Conservation (phyloP, 345 rosid genomes). For the Triadica sebifera region DNA sequence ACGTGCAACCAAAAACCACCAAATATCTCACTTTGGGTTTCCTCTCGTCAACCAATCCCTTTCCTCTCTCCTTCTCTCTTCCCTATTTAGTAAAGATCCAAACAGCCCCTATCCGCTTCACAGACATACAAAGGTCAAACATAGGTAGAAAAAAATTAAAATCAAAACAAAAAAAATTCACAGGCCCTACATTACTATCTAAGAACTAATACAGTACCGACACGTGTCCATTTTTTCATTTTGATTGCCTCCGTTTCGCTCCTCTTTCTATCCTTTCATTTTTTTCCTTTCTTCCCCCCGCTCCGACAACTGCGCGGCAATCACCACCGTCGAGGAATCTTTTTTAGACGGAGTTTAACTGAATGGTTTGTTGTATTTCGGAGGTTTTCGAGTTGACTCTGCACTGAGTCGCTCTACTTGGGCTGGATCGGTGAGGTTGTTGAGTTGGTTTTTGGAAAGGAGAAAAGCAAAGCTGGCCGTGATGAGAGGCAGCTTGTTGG, state of each 20-base stretch:
- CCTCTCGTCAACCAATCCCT: not conserved
- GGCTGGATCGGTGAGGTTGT: not conserved
- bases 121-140: no score
- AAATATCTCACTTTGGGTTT: not conserved
- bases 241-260: not conserved
- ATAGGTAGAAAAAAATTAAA: no score
- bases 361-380: not conserved
- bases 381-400: not conserved
- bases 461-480: conserved; percentile 22
- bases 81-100: no score
- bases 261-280: no score
- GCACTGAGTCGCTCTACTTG: not conserved
- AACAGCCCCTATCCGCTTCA: no score
- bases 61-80: no score
- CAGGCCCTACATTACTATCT: no score
- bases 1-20: not conserved
- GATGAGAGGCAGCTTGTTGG: conserved; percentile 64
- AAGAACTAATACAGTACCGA: not conserved
- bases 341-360: not conserved
- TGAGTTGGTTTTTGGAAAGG: not conserved
- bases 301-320: not conserved
- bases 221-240: not conserved
- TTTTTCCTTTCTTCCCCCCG: not conserved
- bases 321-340: not conserved
- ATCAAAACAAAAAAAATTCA: no score